Conservation (phyloP, 2,329 filamentous ascomycete genomes). For the Alternaria brassicae region DNA sequence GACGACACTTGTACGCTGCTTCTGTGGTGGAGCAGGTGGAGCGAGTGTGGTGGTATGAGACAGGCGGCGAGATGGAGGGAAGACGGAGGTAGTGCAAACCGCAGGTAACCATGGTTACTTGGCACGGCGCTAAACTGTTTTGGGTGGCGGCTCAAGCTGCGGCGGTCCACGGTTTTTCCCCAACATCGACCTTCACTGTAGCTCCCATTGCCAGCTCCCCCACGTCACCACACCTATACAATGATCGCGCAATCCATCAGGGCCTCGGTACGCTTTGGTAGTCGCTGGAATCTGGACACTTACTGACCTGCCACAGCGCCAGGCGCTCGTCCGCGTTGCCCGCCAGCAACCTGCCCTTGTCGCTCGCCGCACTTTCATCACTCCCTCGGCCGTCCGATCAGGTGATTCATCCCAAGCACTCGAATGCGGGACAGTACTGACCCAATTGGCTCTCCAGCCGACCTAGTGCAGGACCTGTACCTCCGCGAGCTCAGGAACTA, state of each 20-base stretch:
- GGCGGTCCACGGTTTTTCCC: constrained; percentile 26
- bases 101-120: constrained; percentile 15
- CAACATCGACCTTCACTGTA: constrained; percentile 35
- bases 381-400: constrained; percentile 66
- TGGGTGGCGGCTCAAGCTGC: constrained; percentile 30
- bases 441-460: constrained; percentile 67
- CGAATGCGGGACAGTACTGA: constrained; percentile 34
- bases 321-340: constrained; percentile 66
- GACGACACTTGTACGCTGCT: constrained; percentile 18
- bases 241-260: constrained; percentile 69
- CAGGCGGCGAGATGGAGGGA: constrained; percentile 18
- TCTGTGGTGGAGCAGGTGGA: constrained; percentile 23
- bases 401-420: constrained; percentile 58
- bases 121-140: constrained; percentile 25
- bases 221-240: constrained; percentile 44
- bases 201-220: constrained; percentile 43
- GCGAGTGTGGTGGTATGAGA: constrained; percentile 30
- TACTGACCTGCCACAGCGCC: constrained; percentile 59
- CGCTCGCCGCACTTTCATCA: constrained; percentile 69
- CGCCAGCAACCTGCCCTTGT: constrained; percentile 62
- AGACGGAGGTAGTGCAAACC: not conserved
- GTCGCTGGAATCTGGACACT: constrained; percentile 11
- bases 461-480: constrained; percentile 98
- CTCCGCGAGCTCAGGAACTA: constrained; percentile 94
- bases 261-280: constrained; percentile 61